A percentile compares a stretch with the other conserved stretches of the same genome.
phyloP scores from a whole-genome alignment of 1,284 basidiomycete genomes.

The Boletus sp. region DNA sequence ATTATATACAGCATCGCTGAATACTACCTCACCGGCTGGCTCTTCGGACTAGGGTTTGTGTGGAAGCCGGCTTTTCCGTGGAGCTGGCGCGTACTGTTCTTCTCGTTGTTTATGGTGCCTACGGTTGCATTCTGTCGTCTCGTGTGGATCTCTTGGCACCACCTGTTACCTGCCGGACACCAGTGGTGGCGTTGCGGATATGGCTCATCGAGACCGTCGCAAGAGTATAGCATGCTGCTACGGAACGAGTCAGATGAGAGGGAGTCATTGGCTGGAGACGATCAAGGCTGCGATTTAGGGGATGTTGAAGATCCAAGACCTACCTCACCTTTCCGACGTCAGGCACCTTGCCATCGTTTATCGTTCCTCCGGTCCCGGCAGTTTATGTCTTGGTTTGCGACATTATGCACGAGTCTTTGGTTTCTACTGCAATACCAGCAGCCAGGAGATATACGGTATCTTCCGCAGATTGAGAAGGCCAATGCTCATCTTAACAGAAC shows the following conservation, averaged over 20 bases:
- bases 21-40: slow-evolving; percentile 13
- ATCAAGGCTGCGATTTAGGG: not conserved
- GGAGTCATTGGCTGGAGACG: not conserved
- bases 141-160: slow-evolving; percentile 2
- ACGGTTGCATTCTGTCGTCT: slow-evolving; percentile 18
- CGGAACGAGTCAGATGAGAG: slow-evolving; percentile 14
- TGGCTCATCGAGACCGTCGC: not conserved
- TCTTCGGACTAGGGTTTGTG: slow-evolving; percentile 12
- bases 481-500: slow-evolving; percentile 16
- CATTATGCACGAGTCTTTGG: slow-evolving; percentile 16
- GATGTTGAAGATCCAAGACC: not conserved
- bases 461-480: slow-evolving; percentile 18
- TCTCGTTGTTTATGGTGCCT: slow-evolving; percentile 22
- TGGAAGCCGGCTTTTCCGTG: slow-evolving; percentile 27
- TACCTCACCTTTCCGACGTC: not conserved
- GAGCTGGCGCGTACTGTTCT: slow-evolving; percentile 27
- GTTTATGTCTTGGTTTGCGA: slow-evolving; percentile 15
- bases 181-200: not conserved
- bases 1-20: slow-evolving; percentile 21
- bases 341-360: not conserved
- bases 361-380: not conserved
- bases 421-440: slow-evolving; percentile 13
- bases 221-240: slow-evolving; percentile 16
- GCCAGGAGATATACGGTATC: slow-evolving; percentile 23
- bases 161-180: not conserved